Evolutionary conservation across 768 basidiomycete species (phyloP).

Genomic region (Saitozyma sp.): DNA sequence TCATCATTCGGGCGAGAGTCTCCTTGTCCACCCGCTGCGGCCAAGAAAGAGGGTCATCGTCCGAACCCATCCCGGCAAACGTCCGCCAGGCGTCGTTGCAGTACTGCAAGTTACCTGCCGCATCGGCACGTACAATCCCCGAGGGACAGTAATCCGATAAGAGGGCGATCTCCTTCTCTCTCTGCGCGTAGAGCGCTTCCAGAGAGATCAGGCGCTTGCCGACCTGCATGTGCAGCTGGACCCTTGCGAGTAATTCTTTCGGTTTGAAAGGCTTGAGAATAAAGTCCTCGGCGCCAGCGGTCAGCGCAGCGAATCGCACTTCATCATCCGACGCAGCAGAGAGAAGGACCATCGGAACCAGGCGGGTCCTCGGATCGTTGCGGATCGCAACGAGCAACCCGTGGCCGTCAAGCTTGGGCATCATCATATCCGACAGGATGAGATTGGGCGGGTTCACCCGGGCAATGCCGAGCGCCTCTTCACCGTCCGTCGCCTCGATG

Average conservation of each 20-base stretch:
- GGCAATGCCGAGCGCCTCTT: slow-evolving; percentile 38
- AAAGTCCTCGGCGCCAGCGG: slow-evolving; percentile 54
- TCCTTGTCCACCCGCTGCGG: slow-evolving; percentile 17
- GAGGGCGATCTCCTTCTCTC: slow-evolving; percentile 33
- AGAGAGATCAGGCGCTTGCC: slow-evolving; percentile 49
- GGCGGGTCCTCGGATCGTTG: slow-evolving; percentile 28
- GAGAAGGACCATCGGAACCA: slow-evolving; percentile 48
- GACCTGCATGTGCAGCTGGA: slow-evolving; percentile 54
- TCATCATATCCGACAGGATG: slow-evolving; percentile 53
- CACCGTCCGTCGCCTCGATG: slow-evolving; percentile 47
- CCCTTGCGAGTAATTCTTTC: slow-evolving; percentile 53
- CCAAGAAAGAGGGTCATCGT: slow-evolving; percentile 27
- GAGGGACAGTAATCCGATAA: slow-evolving; percentile 39
- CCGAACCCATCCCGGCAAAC: slow-evolving; percentile 6
- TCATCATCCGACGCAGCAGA: slow-evolving; percentile 52
- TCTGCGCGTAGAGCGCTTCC: slow-evolving; percentile 27
- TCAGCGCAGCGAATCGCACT: slow-evolving; percentile 50
- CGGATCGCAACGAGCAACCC: slow-evolving; percentile 35
- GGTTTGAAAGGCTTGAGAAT: slow-evolving; percentile 54
- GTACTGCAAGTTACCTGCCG: slow-evolving; percentile 24
- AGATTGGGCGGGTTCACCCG: slow-evolving; percentile 35
- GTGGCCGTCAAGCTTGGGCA: slow-evolving; percentile 47
- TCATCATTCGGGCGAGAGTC: slow-evolving; percentile 3
- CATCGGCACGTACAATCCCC: slow-evolving; percentile 36
- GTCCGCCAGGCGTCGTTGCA: slow-evolving; percentile 31